Evolutionary conservation across 169 alveolate species (phyloP).

Genomic region (Plasmodium blacklocki): DNA sequence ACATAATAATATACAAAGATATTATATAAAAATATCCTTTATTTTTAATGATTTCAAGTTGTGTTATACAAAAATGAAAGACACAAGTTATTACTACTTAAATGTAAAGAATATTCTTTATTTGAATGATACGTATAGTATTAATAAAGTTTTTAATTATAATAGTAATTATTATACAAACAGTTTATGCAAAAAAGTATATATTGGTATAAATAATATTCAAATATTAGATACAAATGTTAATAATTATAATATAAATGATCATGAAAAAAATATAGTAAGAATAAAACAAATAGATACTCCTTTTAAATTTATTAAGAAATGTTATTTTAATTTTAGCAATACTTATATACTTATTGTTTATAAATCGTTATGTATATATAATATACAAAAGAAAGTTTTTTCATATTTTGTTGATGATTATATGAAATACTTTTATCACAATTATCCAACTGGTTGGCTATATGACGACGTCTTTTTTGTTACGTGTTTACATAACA

Average conservation of each 20-base stretch:
- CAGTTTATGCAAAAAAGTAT: slow-evolving; percentile 17
- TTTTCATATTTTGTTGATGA: slow-evolving; percentile 74
- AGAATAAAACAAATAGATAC: slow-evolving; percentile 56
- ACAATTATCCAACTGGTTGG: slow-evolving; percentile 76
- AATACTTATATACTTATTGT: slow-evolving; percentile 49
- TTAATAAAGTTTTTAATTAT: slow-evolving; percentile 44
- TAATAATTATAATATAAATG: slow-evolving; percentile 48
- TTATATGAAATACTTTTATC: slow-evolving; percentile 54
- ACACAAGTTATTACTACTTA: slow-evolving; percentile 19
- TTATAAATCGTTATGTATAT: slow-evolving; percentile 51
- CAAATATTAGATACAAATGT: slow-evolving; percentile 55
- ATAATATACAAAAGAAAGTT: slow-evolving; percentile 39
- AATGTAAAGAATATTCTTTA: slow-evolving; percentile 52
- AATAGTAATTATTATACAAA: slow-evolving; percentile 76
- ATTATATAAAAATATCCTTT: slow-evolving; percentile 44
- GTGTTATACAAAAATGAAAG: slow-evolving; percentile 4
- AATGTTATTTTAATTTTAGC: slow-evolving; percentile 50
- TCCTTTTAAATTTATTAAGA: slow-evolving; percentile 73
- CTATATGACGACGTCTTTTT: slow-evolving; percentile 48
- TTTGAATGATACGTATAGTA: slow-evolving; percentile 66
- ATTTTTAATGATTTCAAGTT: slow-evolving; percentile 71
- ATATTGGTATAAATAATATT: slow-evolving; percentile 59
- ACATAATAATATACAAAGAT: neutral
- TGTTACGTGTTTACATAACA: slow-evolving; percentile 64
- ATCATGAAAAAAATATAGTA: slow-evolving; percentile 40